These are phyloP conservation scores for Xylariaceae sp. DNA, from an alignment of 2,329 filamentous ascomycete genomes.

Conservation along the genomic window DNA sequence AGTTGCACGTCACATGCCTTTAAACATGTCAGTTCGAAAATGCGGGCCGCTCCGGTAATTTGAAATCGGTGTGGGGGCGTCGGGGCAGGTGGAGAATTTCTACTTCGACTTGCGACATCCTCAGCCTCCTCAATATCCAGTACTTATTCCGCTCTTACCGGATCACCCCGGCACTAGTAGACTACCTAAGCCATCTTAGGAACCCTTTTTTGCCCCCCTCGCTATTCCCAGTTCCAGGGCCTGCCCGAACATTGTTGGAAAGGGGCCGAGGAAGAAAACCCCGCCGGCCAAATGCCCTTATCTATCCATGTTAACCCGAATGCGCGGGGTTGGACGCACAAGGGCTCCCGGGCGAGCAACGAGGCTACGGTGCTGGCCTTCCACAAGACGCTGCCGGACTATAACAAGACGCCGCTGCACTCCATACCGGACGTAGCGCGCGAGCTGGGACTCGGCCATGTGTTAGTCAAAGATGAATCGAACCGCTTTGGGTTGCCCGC, in stretches of 20 bases:
- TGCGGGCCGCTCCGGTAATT: slow-evolving; percentile 25
- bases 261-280: neutral
- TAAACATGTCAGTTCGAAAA: neutral
- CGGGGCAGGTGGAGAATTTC: slow-evolving; percentile 22
- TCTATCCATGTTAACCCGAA: slow-evolving; percentile 33
- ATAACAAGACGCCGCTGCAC: slow-evolving; percentile 36
- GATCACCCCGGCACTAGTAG: slow-evolving; percentile 26
- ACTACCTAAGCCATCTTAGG: slow-evolving; percentile 17
- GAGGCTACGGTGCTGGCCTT: slow-evolving; percentile 33
- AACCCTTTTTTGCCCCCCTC: neutral
- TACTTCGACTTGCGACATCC: neutral
- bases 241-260: too few species aligned
- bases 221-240: neutral
- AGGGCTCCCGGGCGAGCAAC: slow-evolving; percentile 22
- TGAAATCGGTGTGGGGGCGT: slow-evolving; percentile 29
- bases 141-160: slow-evolving; percentile 12
- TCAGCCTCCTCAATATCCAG: slow-evolving; percentile 15
- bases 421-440: slow-evolving; percentile 47
- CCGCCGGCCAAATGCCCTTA: slow-evolving; percentile 29
- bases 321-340: slow-evolving; percentile 33
- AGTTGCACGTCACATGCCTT: neutral
- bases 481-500: slow-evolving; percentile 71
- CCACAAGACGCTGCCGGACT: slow-evolving; percentile 37
- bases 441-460: slow-evolving; percentile 61
- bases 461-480: slow-evolving; percentile 76